Percentiles rank a stretch among this genome's conserved stretches.
These are phyloP conservation scores for Sclerotinia trifoliorum DNA, from an alignment of 2,329 filamentous ascomycete species.

Conservation along the genomic window DNA sequence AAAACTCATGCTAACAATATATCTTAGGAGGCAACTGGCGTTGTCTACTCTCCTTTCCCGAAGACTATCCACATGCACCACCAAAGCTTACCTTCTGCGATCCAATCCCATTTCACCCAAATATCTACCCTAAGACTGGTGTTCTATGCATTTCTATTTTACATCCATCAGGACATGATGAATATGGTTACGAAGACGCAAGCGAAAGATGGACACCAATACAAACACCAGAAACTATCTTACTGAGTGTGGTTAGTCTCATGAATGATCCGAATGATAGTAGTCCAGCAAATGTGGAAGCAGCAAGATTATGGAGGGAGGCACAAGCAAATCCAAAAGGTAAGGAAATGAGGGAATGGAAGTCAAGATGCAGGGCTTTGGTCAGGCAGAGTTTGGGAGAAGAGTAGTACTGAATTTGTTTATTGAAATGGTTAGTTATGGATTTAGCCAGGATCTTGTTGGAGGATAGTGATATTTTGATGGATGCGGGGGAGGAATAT, in stretches of 20 bases:
- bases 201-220: slow-evolving; percentile 92
- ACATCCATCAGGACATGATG: slow-evolving; percentile 90
- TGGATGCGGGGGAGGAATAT: neutral
- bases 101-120: slow-evolving; percentile 87
- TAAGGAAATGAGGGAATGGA: slow-evolving; percentile 55
- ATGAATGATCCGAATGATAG: slow-evolving; percentile 92
- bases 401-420: slow-evolving; percentile 46
- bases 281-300: slow-evolving; percentile 92
- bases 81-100: slow-evolving; percentile 84
- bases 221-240: slow-evolving; percentile 90
- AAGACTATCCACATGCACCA: slow-evolving; percentile 81
- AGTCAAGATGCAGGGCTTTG: slow-evolving; percentile 72
- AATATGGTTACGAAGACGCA: slow-evolving; percentile 88
- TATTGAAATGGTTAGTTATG: neutral
- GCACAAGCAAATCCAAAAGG: slow-evolving; percentile 57
- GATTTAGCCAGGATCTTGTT: neutral
- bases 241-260: slow-evolving; percentile 89
- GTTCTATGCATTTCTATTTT: slow-evolving; percentile 96
- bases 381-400: slow-evolving; percentile 80
- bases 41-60: slow-evolving; percentile 78
- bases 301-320: slow-evolving; percentile 82
- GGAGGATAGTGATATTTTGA: neutral
- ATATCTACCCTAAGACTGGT: slow-evolving; percentile 77
- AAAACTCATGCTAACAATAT: slow-evolving; percentile 58
- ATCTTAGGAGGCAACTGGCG: slow-evolving; percentile 83